These are phyloP conservation scores for Penicillium bovifimosum DNA, from an alignment of 495 filamentous ascomycete species.

Conservation along the genomic window DNA sequence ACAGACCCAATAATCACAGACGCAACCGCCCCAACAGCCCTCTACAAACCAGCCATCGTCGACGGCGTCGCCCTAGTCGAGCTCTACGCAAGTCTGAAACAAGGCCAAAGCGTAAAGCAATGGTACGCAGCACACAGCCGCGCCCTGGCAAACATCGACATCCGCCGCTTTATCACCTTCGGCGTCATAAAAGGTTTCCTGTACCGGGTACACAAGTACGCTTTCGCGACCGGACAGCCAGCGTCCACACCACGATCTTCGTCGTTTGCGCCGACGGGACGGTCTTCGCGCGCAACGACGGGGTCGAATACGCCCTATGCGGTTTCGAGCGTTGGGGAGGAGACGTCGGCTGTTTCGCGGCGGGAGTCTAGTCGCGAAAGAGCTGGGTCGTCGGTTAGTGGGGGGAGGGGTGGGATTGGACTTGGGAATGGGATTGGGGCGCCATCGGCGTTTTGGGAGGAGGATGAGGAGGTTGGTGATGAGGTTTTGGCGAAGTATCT, in stretches of 20 bases:
- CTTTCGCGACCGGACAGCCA: constrained; percentile 52
- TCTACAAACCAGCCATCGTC: constrained; percentile 18
- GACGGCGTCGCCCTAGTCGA: constrained; percentile 42
- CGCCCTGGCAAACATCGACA: constrained; percentile 67
- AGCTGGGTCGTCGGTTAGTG: constrained; percentile 28
- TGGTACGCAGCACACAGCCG: constrained; percentile 71
- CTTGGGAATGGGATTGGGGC: constrained; percentile 9
- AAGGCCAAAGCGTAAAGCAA: constrained; percentile 71
- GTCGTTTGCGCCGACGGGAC: constrained; percentile 21
- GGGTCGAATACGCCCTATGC: constrained; percentile 35
- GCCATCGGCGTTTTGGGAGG: constrained; percentile 24
- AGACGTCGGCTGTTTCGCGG: constrained; percentile 16
- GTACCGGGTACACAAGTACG: constrained; percentile 92
- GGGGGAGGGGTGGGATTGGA: constrained; percentile 22
- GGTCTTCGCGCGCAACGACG: constrained; percentile 32
- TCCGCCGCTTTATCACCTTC: constrained; percentile 88
- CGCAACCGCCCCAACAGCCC: neutral
- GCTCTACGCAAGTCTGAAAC: constrained; percentile 73
- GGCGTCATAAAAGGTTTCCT: constrained; percentile 92
- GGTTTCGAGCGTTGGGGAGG: constrained; percentile 34
- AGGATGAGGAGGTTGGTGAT: constrained; percentile 33
- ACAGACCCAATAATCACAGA: constrained; percentile 2
- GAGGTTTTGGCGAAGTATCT: constrained; percentile 57
- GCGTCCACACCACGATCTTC: constrained; percentile 28
- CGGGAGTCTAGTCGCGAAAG: constrained; percentile 20